Conservation (phyloP, 805 yeast genomes). For the Lachancea meyersii region DNA sequence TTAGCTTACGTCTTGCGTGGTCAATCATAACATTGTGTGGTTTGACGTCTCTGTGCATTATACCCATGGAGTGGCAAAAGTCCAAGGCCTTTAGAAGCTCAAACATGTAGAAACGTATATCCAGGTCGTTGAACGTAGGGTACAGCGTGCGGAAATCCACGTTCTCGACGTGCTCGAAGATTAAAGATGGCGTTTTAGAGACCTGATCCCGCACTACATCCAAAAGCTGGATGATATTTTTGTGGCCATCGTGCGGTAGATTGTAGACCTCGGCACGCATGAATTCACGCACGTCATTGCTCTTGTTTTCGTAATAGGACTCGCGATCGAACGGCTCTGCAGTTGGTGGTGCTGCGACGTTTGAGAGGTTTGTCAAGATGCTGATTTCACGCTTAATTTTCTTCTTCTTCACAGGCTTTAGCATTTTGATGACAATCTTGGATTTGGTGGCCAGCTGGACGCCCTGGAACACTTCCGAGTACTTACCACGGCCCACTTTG, state of each 20-base stretch:
- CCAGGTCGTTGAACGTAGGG: conserved; percentile 67
- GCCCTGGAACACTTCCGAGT: conserved; percentile 92
- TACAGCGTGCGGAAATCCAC: conserved; percentile 77
- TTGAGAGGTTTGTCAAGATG: conserved; percentile 71
- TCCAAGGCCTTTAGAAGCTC: conserved; percentile 80
- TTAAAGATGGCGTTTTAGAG: conserved; percentile 76
- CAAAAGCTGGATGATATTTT: conserved; percentile 67
- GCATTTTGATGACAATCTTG: conserved; percentile 76
- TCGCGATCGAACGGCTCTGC: conserved; percentile 20
- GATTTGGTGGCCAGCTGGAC: conserved; percentile 57
- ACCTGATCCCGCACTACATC: conserved; percentile 80
- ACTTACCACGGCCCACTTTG: conserved; percentile 89
- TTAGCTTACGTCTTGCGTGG: conserved; percentile 58
- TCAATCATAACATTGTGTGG: conserved; percentile 97
- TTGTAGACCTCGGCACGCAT: conserved; percentile 26
- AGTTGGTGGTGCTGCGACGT: conserved; percentile 29
- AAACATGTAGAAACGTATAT: conserved; percentile 76
- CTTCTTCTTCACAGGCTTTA: conserved; percentile 89
- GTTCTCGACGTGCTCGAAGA: conserved; percentile 80
- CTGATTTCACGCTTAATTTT: conserved; percentile 86
- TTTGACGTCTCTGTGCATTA: conserved; percentile 92
- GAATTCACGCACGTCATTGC: conserved; percentile 22
- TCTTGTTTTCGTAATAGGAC: conserved; percentile 26
- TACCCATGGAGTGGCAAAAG: conserved; percentile 89
- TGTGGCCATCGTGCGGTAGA: conserved; percentile 36